Percentiles rank a stretch among this genome's conserved stretches.
phyloP scores from a whole-genome alignment of 176 grass and related monocot species.

The Leersia perrieri region DNA sequence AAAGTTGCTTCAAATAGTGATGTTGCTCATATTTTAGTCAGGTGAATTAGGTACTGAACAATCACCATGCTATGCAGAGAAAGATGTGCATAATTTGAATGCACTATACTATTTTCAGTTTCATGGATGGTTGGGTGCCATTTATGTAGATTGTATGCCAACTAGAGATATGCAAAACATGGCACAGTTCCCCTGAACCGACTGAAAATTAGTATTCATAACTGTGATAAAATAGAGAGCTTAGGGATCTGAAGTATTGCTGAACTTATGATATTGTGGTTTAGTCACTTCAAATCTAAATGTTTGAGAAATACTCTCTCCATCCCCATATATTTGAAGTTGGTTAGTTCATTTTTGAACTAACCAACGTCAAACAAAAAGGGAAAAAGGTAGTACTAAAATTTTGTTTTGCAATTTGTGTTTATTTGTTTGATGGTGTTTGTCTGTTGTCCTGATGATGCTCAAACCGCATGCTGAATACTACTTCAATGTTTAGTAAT shows the following conservation, averaged over 20 bases:
- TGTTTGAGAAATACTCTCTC: slow-evolving; percentile 13
- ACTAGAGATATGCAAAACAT: neutral
- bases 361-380: too few species aligned
- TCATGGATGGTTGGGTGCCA: neutral
- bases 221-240: neutral
- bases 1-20: neutral
- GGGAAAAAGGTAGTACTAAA: too few species aligned
- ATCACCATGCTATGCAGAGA: slow-evolving; percentile 10
- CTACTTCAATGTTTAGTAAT: neutral
- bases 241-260: neutral
- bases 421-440: neutral
- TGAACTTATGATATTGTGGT: neutral
- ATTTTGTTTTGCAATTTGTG: neutral
- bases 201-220: neutral
- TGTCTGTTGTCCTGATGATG: neutral
- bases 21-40: neutral
- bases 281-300: neutral
- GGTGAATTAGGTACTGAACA: neutral
- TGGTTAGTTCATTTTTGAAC: too few species aligned
- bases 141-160: neutral
- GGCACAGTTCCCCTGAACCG: neutral
- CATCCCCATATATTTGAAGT: too few species aligned
- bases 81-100: neutral
- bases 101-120: neutral
- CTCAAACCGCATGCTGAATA: neutral